phyloP scores from a whole-genome alignment of 192 early-diverging fungal species.

The Lunasporangiospora selenospora region DNA sequence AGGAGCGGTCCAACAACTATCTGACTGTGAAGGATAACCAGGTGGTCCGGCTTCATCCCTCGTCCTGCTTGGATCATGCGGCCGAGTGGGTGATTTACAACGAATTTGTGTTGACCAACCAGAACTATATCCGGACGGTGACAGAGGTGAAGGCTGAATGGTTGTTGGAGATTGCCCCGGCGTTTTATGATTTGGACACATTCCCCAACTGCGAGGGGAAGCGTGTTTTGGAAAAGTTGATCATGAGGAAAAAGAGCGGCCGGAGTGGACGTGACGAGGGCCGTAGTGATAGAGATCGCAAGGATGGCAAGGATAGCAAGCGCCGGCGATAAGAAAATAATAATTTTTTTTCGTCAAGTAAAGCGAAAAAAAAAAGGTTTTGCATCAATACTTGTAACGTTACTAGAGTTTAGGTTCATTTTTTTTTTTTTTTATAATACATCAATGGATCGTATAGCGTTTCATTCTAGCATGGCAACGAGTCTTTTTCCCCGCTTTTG shows the following conservation, averaged over 20 bases:
- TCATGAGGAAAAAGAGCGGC: conserved; percentile 56
- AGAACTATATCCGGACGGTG: conserved; percentile 96
- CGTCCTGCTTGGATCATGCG: conserved; percentile 84
- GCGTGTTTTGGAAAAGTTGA: conserved; percentile 78
- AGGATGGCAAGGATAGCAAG: conserved; percentile 43
- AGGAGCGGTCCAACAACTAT: conserved; percentile 88
- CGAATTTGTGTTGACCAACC: conserved; percentile 96
- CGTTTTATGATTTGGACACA: conserved; percentile 89
- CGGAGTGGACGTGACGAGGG: conserved; percentile 34
- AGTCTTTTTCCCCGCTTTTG: too few relatives aligned
- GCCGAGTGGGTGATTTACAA: conserved; percentile 99
- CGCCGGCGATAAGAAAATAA: conserved; percentile 16
- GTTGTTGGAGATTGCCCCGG: conserved; percentile 82
- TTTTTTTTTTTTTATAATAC: too few relatives aligned
- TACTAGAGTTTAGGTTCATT: too few relatives aligned
- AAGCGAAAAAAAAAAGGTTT: too few relatives aligned
- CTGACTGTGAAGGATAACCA: conserved; percentile 98
- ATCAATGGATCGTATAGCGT: too few relatives aligned
- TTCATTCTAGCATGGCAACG: too few relatives aligned
- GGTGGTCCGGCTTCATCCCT: conserved; percentile 93
- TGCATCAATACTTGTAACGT: too few relatives aligned
- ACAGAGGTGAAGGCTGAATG: conserved; percentile 90
- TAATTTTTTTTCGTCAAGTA: not conserved
- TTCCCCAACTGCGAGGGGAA: conserved; percentile 95
- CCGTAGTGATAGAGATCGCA: conserved; percentile 32